Base-by-base conservation (phyloP, 106 monocot genomes). In the Allium cepa region DNA sequence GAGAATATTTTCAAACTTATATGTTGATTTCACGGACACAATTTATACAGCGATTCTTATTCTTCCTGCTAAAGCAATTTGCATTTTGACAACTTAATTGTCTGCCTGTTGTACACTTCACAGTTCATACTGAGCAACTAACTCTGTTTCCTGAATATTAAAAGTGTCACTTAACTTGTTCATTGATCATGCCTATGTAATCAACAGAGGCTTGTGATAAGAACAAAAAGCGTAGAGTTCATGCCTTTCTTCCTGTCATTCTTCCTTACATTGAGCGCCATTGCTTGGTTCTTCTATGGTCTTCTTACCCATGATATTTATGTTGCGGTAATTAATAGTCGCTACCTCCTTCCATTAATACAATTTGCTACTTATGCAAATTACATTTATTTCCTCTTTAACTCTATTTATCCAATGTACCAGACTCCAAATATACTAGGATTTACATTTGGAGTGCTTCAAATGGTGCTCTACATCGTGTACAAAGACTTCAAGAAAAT, bases 161-260 rank as follows among this genome's bases (percentile, higher is more conserved):
- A 26, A 46, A 28, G 9, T 26, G 0, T 46, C 3, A 55, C 53
- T 55, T 15, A 8, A 55, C 15, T 8, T 12, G 11, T 11, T 15
- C 15, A 55, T 4, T 55, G 53, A 55, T 55, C n/a, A 26, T 14
- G 4, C 28, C 7, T 66, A 66, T 50, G n/a, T 17, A 14, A 17
- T 36, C 27, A 11, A 67, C 70, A 70, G 70, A 70, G 48, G 59
- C 16, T 70, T 8, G 71, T 72, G 15, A 62, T 72, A 15, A 48
- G 61, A 26, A 72, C 71, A 12, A 72, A 72, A n/a, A 72, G 71
- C 52, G 71, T 72, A 51, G 71, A 72, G 62, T 72, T 72, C 47
- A 72, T 72, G 71, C 71, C 71, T 2, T 72, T 61, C 71, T 61
- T 62, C 49, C 61, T 72, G 8, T 72, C 71, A 13, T 72, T 72